Evolutionary conservation across 192 early-diverging fungal genomes (phyloP), one percentile per base, ranked within the genome.

Genomic region (Gaertneriomyces semiglobifer): DNA sequence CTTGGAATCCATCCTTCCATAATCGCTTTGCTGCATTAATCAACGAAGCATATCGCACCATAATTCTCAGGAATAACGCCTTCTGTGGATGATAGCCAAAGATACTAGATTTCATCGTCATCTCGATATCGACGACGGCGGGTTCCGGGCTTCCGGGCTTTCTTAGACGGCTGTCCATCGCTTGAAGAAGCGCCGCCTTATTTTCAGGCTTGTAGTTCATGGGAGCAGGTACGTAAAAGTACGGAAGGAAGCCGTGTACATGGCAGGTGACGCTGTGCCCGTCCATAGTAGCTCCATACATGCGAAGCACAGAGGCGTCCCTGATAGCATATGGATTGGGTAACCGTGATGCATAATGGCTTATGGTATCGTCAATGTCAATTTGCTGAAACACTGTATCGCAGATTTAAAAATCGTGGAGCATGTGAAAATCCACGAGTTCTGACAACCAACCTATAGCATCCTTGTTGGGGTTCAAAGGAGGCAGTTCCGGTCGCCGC

Each of bases 191-290:
- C 6, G 68, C 66, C 4, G 79, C 73, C 19, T 93, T 68, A 65
- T 92, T 72, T 8, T 79, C 75, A 16, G 81, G 72, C 18, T 79
- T 74, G 62, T 94, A 92, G 14, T 88, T 87, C 4, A 71, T n/a
- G 40, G 96, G 96, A 8, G 94, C 93, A 4, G 91, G 87, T 20
- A 94, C 85, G 76, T 96, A 99, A 77, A 97, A 92, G 74, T 99
- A 99, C 38, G 93, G 93, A 40, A 84, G 79, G 64, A 96, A 98
- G 3, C 89, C 92, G 11, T 87, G 84, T 0, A 96, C 93, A 81
- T 93, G 89, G 71, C 94, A 96, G 0, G 89, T 70, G 33, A 98
- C 92, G 53, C 90, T 92, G 64, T 96, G 76, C n/a, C 96, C 96
- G 16, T 69, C 70, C 63, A 87, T 84, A 1, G 93, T 96, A 7